Conservation (phyloP, 345 rosid species). For the Sonneratia alba region DNA sequence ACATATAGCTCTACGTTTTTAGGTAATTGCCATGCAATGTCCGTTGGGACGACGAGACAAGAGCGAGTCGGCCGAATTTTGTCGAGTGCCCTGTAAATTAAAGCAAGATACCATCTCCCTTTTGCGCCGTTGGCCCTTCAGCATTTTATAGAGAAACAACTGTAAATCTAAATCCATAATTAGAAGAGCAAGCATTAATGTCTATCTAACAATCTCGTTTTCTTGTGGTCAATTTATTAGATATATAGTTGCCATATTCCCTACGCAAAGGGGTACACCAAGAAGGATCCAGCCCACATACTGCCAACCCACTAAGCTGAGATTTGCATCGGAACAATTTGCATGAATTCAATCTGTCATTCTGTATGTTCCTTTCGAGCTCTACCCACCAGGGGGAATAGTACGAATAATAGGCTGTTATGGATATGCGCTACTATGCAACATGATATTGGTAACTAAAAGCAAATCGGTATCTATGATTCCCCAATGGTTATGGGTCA, state of each 20-base stretch:
- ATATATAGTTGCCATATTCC: not conserved
- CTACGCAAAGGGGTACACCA: not conserved
- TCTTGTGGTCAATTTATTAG: not conserved
- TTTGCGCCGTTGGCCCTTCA: not conserved
- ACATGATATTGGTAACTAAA: too few relatives aligned
- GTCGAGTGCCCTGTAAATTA: not conserved
- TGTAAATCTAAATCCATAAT: not conserved
- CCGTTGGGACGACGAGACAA: not conserved
- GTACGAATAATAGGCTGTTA: not conserved
- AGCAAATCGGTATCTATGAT: too few relatives aligned
- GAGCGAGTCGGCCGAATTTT: not conserved
- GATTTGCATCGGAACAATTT: conserved; percentile 3
- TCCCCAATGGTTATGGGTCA: too few relatives aligned
- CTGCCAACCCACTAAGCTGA: conserved; percentile 1
- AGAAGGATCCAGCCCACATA: conserved; percentile 2
- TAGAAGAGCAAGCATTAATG: not conserved
- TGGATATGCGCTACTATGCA: too few relatives aligned
- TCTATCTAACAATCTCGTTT: not conserved
- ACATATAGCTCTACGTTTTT: not conserved
- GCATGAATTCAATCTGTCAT: not conserved
- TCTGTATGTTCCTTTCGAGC: not conserved
- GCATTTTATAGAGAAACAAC: not conserved
- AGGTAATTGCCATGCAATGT: not conserved
- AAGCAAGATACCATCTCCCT: conserved; percentile 1
- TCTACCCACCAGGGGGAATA: not conserved